phyloP scores from a whole-genome alignment of 495 filamentous ascomycete species.

The Penicillium chermesinum region DNA sequence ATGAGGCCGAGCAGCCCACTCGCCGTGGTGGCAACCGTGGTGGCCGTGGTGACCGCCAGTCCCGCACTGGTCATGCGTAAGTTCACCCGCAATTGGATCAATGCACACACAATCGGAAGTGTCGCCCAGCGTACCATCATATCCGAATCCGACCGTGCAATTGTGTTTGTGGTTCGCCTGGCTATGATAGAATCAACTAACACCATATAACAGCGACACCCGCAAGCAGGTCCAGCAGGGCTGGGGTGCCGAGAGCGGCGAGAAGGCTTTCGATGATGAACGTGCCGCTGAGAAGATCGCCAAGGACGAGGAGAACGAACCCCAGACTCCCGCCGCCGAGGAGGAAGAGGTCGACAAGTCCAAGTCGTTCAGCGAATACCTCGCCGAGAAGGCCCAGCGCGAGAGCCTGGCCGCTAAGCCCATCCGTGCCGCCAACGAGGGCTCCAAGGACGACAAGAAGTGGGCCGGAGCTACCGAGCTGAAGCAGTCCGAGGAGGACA shows the following conservation, averaged over 20 bases:
- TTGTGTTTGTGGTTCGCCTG: too few species aligned
- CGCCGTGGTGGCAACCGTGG: constrained; percentile 52
- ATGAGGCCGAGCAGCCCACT: constrained; percentile 56
- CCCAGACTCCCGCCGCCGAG: constrained; percentile 41
- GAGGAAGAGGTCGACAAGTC: constrained; percentile 78
- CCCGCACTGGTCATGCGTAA: constrained; percentile 67
- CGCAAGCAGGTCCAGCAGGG: constrained; percentile 88
- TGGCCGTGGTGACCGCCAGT: constrained; percentile 75
- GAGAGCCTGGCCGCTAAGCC: constrained; percentile 65
- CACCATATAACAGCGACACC: constrained; percentile 56
- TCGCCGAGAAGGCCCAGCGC: constrained; percentile 79
- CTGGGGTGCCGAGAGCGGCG: constrained; percentile 80
- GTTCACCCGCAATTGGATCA: constrained; percentile 16
- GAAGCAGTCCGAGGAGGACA: constrained; percentile 57
- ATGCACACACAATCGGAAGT: not conserved
- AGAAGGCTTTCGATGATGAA: constrained; percentile 81
- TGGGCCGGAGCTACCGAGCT: constrained; percentile 82
- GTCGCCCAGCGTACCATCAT: not conserved
- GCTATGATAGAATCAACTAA: constrained; percentile 7
- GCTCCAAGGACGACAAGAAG: constrained; percentile 78
- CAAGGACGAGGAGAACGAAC: constrained; percentile 67
- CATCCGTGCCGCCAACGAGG: constrained; percentile 87
- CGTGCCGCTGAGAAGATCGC: constrained; percentile 81
- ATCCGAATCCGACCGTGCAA: too few species aligned
- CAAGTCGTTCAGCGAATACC: constrained; percentile 82